Percentiles rank a stretch among this genome's conserved stretches.
These are phyloP conservation scores for Lactarius indigo DNA, from an alignment of 768 basidiomycete genomes.

Conservation along the genomic window DNA sequence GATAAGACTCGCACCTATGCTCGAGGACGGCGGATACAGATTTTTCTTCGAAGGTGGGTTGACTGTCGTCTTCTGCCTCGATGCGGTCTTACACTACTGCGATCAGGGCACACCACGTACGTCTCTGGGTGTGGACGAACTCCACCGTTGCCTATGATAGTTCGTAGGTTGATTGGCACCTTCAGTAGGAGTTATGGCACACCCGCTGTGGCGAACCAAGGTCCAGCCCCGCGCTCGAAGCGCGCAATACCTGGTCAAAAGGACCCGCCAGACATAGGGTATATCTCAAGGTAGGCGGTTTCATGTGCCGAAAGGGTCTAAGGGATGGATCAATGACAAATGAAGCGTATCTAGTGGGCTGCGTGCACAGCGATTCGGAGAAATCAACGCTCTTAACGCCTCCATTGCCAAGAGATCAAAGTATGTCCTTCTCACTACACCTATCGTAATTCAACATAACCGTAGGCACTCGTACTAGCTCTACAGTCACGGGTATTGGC, in stretches of 20 bases:
- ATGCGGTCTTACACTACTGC: not conserved
- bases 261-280: not conserved
- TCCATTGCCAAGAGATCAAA: not conserved
- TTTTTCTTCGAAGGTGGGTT: slow-evolving; percentile 9
- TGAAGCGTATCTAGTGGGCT: not conserved
- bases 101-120: slow-evolving; percentile 1
- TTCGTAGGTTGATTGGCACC: not conserved
- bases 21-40: not conserved
- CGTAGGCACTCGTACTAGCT: not conserved
- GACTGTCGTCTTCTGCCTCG: not conserved
- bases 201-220: not conserved
- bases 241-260: not conserved
- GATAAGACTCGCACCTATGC: not conserved
- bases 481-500: not conserved
- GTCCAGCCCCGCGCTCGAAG: not conserved
- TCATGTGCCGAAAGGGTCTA: not conserved
- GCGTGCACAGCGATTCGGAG: not conserved
- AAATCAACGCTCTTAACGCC: not conserved
- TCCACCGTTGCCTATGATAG: not conserved
- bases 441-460: not conserved
- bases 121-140: not conserved
- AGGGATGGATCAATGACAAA: not conserved
- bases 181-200: not conserved
- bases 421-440: not conserved
- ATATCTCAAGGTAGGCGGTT: slow-evolving; percentile 13